These are phyloP conservation scores for Lactarius akahatsu DNA, from an alignment of 768 basidiomycete genomes.

Conservation along the genomic window DNA sequence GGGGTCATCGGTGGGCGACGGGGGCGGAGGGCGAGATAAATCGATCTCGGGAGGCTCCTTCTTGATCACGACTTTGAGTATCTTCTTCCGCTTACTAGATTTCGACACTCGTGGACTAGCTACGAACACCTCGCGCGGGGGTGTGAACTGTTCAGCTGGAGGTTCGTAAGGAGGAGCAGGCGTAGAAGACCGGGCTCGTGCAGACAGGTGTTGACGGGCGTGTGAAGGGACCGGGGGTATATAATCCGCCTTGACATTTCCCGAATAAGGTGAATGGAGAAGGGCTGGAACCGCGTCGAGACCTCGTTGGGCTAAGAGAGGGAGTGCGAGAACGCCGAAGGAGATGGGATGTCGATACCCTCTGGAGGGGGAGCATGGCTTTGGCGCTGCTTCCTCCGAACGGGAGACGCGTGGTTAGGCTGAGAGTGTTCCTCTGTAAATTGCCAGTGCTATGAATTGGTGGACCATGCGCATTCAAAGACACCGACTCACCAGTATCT, in stretches of 20 bases:
- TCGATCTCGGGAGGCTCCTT: conserved; percentile 66
- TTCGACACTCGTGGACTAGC: conserved; percentile 37
- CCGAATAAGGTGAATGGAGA: conserved; percentile 44
- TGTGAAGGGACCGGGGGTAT: conserved; percentile 39
- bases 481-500: conserved; percentile 12
- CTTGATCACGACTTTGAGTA: conserved; percentile 44
- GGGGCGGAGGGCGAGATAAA: conserved; percentile 56
- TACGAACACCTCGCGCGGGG: conserved; percentile 61
- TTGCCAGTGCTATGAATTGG: neutral
- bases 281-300: conserved; percentile 35
- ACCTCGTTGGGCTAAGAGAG: conserved; percentile 30
- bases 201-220: conserved; percentile 30
- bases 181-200: conserved; percentile 47
- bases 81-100: conserved; percentile 41
- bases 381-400: conserved; percentile 26
- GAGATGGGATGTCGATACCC: conserved; percentile 34
- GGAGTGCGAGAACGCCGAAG: conserved; percentile 23
- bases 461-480: neutral
- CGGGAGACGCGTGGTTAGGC: neutral
- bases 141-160: conserved; percentile 65
- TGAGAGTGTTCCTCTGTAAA: conserved; percentile 3
- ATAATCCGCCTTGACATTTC: conserved; percentile 52
- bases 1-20: conserved; percentile 77
- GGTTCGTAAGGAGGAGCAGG: conserved; percentile 63
- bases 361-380: conserved; percentile 28